These are phyloP conservation scores for Phialophora tarda DNA, from an alignment of 2,329 filamentous ascomycete genomes.

Conservation along the genomic window DNA sequence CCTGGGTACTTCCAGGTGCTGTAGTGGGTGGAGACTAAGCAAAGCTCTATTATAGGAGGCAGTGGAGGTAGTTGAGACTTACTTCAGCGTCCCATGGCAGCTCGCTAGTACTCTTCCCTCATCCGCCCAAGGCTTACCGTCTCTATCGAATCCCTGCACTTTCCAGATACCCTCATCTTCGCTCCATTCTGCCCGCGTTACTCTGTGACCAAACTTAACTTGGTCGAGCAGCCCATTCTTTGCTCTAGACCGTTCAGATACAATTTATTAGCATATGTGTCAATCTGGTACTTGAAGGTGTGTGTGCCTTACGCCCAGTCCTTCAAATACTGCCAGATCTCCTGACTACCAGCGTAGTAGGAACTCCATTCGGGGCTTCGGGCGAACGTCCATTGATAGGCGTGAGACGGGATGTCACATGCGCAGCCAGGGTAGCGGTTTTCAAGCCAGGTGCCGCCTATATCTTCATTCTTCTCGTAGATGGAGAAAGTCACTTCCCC, in stretches of 20 bases:
- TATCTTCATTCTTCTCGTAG: conserved; percentile 41
- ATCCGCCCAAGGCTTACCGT: neutral
- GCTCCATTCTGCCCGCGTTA: neutral
- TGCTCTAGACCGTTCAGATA: no score
- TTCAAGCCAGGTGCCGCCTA: conserved; percentile 44
- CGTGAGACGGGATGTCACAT: conserved; percentile 20
- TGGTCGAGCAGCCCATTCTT: neutral
- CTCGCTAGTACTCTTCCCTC: conserved; percentile 3
- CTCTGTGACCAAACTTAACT: neutral
- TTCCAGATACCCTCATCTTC: neutral
- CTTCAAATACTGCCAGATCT: conserved; percentile 10
- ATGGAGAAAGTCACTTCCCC: conserved; percentile 35
- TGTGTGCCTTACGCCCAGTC: neutral
- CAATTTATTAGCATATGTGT: no score
- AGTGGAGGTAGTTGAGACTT: no score
- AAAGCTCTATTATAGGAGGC: no score
- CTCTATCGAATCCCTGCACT: neutral
- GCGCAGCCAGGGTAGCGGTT: conserved; percentile 32
- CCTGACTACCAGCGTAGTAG: conserved; percentile 2
- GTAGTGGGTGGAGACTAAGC: no score
- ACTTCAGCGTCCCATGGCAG: conserved; percentile 10
- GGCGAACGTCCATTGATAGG: conserved; percentile 13
- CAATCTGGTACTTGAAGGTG: no score
- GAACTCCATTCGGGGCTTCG: conserved; percentile 8
- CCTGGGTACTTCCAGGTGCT: conserved; percentile 58